Evolutionary conservation across 768 basidiomycete genomes (phyloP), one percentile per base, ranked within the genome.

Genomic region (Boletus vinaceobasis): DNA sequence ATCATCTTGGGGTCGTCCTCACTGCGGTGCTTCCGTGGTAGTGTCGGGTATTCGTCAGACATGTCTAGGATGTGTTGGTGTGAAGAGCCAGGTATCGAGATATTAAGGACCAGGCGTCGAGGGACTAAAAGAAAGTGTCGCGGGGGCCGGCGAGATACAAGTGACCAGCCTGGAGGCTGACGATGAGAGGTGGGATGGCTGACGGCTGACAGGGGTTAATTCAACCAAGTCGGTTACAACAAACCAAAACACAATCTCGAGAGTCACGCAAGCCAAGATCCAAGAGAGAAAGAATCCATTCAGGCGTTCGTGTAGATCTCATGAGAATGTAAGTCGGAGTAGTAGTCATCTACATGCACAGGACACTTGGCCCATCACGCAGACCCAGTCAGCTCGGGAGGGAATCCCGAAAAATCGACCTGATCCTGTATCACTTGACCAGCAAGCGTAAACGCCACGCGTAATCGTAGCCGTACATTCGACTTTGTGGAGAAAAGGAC

Each of bases 361-460:
- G 23, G 21, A 27, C 29, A 48, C 33, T n/a, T 44, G 38, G 23
- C 29, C 40, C 43, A 49, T 70, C 56, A 73, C 33, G 59, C 55
- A 38, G 73, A 73, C 35, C 80, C 79, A 19, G 88, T 90, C 61
- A 90, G 69, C 39, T 83, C 82, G 21, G 85, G 77, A 17, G 94
- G 93, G 71, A 98, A 96, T 2, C 92, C 90, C 21, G 88, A 70
- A 69, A 98, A 98, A 73, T 98, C 95, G 52, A 93, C 86, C 74
- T 98, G 95, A 46, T 99, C 97, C 71, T 94, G 91, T 48, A 89
- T 72, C 31, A 74, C 74, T 65, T 84, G 83, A 2, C 90, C 91
- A 40, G 70, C 81, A 40, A 85, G 72, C n/a, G 77, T 74, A 73
- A 80, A 99, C 17, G 86, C 80, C 73, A 99, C 84, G 55, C 96